Evolutionary conservation across 768 basidiomycete genomes (phyloP).

Genomic region (Boletellus ananas): DNA sequence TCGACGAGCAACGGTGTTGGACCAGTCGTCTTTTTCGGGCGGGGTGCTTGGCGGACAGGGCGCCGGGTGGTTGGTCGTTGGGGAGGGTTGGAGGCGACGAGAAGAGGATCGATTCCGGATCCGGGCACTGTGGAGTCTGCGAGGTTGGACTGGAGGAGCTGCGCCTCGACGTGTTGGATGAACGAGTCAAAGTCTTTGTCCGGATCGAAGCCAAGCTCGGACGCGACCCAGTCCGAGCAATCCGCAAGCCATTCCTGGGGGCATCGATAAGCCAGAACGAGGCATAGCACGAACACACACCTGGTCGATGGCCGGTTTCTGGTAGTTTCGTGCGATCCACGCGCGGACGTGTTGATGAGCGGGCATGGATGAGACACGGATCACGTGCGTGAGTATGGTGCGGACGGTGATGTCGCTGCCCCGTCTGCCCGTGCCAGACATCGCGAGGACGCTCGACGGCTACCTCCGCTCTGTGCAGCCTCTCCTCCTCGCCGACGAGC

Average conservation of each 20-base stretch:
- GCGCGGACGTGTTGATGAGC: slow-evolving; percentile 33
- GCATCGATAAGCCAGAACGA: not conserved
- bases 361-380: slow-evolving; percentile 15
- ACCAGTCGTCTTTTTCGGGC: slow-evolving; percentile 28
- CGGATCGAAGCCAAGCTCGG: slow-evolving; percentile 46
- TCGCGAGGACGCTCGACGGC: slow-evolving; percentile 67
- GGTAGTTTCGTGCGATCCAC: slow-evolving; percentile 57
- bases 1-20: slow-evolving; percentile 65
- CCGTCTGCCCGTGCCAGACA: slow-evolving; percentile 78
- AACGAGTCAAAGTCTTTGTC: slow-evolving; percentile 48
- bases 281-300: slow-evolving; percentile 32
- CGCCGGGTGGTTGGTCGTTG: slow-evolving; percentile 4
- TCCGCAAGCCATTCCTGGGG: slow-evolving; percentile 70
- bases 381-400: slow-evolving; percentile 16
- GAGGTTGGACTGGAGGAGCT: slow-evolving; percentile 71
- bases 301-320: slow-evolving; percentile 60
- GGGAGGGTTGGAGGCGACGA: slow-evolving; percentile 13
- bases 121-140: slow-evolving; percentile 65
- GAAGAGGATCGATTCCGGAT: slow-evolving; percentile 51
- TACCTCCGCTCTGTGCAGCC: slow-evolving; percentile 81
- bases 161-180: slow-evolving; percentile 51
- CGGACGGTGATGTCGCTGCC: slow-evolving; percentile 40
- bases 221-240: slow-evolving; percentile 63
- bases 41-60: slow-evolving; percentile 2
- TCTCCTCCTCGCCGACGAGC: slow-evolving; percentile 71